Conservation (phyloP, 2,329 filamentous ascomycete species). For the Sporothrix pseudoabietina region DNA sequence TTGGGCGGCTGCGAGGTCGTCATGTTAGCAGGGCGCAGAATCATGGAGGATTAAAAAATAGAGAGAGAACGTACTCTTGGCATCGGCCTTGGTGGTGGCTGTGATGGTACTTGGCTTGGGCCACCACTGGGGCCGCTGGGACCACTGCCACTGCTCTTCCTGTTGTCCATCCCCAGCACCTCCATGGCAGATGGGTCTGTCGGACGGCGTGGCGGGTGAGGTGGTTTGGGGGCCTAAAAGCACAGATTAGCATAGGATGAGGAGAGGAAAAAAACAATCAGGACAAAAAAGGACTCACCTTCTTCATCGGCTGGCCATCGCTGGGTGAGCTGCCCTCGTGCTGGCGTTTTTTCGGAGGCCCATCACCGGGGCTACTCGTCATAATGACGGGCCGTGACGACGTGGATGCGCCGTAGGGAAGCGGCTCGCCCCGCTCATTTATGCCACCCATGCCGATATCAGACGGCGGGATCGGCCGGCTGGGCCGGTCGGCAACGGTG, state of each 20-base stretch:
- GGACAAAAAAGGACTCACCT: slow-evolving; percentile 38
- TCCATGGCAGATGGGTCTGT: slow-evolving; percentile 57
- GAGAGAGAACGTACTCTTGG: not conserved
- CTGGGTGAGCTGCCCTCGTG: slow-evolving; percentile 42
- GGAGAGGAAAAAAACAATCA: not conserved
- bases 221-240: slow-evolving; percentile 1
- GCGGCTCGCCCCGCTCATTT: slow-evolving; percentile 40
- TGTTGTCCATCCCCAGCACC: slow-evolving; percentile 48
- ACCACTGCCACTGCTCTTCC: slow-evolving; percentile 33
- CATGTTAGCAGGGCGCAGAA: not conserved
- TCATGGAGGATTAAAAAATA: not conserved
- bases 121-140: slow-evolving; percentile 28
- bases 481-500: slow-evolving; percentile 31
- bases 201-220: slow-evolving; percentile 36
- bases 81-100: slow-evolving; percentile 26
- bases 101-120: slow-evolving; percentile 7
- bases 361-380: slow-evolving; percentile 41
- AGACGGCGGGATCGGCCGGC: slow-evolving; percentile 20
- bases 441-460: slow-evolving; percentile 37
- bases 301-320: slow-evolving; percentile 44
- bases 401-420: slow-evolving; percentile 33
- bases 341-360: slow-evolving; percentile 47
- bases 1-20: slow-evolving; percentile 29
- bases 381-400: slow-evolving; percentile 44
- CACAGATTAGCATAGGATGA: not conserved